These are phyloP conservation scores for Phoma sp. DNA, from an alignment of 2,329 filamentous ascomycete species.

Conservation along the genomic window DNA sequence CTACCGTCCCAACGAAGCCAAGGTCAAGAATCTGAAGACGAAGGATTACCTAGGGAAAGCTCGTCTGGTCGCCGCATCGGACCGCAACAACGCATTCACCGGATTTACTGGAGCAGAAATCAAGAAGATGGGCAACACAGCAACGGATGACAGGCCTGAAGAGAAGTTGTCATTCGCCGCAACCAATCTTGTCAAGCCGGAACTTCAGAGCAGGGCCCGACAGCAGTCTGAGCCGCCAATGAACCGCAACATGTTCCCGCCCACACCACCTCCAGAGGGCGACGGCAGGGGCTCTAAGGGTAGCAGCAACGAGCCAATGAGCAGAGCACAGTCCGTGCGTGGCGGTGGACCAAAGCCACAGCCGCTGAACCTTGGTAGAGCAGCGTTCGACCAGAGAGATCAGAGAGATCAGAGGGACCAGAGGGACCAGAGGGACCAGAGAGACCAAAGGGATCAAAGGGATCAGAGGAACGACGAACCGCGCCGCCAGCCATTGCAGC, in stretches of 20 bases:
- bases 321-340: constrained; percentile 57
- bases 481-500: constrained; percentile 47
- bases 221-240: constrained; percentile 86
- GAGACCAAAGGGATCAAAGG: neutral
- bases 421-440: constrained; percentile 25
- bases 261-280: constrained; percentile 94
- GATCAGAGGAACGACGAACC: constrained; percentile 38
- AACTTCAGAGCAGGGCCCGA: constrained; percentile 73
- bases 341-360: constrained; percentile 55
- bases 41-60: constrained; percentile 98
- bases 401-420: constrained; percentile 45
- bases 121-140: constrained; percentile 66
- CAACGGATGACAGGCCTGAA: constrained; percentile 77
- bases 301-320: constrained; percentile 46
- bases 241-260: constrained; percentile 84
- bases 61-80: constrained; percentile 86
- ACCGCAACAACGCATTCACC: constrained; percentile 79
- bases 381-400: constrained; percentile 53
- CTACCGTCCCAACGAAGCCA: constrained; percentile 94
- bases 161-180: constrained; percentile 92
- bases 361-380: constrained; percentile 56
- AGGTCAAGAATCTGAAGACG: constrained; percentile 96
- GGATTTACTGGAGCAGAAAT: constrained; percentile 81
- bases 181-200: constrained; percentile 89
- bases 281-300: constrained; percentile 61